A percentile compares a stretch with the other conserved stretches of the same genome.
Evolutionary conservation across 371 early-diverging fungal species (phyloP).

Genomic region (Gilbertella persicaria): DNA sequence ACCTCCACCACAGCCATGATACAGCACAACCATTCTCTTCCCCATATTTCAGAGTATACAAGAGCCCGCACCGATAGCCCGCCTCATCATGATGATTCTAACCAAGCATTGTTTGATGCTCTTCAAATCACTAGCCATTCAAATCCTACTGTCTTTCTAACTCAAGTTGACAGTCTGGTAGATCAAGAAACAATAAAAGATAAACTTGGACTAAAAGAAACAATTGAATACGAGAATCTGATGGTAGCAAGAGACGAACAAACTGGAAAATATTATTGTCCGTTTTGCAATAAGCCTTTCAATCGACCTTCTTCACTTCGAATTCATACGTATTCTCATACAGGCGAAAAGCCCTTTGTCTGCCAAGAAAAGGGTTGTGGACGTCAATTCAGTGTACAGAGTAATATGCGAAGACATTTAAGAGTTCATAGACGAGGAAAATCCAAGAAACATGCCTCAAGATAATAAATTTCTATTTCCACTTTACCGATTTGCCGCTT

Average conservation of each 20-base stretch:
- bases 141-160: conserved; percentile 1
- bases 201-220: too few species aligned
- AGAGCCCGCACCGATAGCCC: conserved; percentile 27
- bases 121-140: conserved; percentile 2
- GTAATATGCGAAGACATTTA: conserved; percentile 75
- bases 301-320: conserved; percentile 49
- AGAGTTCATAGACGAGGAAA: conserved; percentile 46
- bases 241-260: conserved; percentile 24
- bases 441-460: conserved; percentile 8
- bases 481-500: conserved; percentile 14
- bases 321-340: conserved; percentile 74
- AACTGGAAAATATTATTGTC: conserved; percentile 31
- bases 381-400: conserved; percentile 70
- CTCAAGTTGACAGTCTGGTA: background rate
- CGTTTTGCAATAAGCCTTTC: conserved; percentile 36
- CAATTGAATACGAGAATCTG: conserved; percentile 14
- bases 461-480: background rate
- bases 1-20: background rate
- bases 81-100: background rate
- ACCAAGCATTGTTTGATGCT: background rate
- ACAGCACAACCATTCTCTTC: background rate
- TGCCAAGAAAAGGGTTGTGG: conserved; percentile 68
- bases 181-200: conserved; percentile 2
- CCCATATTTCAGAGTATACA: background rate
- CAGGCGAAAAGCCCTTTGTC: conserved; percentile 74